phyloP scores from a whole-genome alignment of 1,139 yeast species.

The Yamadazyma atlantica region DNA sequence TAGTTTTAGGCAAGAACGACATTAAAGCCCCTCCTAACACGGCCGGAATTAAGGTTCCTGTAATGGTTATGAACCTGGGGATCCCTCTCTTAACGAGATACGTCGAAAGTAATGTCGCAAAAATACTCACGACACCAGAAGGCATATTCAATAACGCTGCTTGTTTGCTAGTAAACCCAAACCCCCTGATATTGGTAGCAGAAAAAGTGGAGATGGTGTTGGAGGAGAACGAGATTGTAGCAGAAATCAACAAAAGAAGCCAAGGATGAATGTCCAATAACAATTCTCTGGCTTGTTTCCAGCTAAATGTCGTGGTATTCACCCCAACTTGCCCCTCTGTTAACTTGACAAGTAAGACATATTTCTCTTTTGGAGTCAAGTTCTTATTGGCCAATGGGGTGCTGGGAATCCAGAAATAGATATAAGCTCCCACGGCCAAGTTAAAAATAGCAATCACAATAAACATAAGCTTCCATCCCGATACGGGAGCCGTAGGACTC shows the following conservation, averaged over 20 bases:
- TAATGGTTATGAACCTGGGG: slow-evolving; percentile 17
- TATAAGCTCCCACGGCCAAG: slow-evolving; percentile 27
- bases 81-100: slow-evolving; percentile 17
- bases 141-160: slow-evolving; percentile 17
- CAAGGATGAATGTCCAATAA: slow-evolving; percentile 47
- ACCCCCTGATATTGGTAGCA: slow-evolving; percentile 36
- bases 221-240: slow-evolving; percentile 27
- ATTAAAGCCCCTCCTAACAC: slow-evolving; percentile 26
- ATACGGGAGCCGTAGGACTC: slow-evolving; percentile 19
- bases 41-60: slow-evolving; percentile 15
- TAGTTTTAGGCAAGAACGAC: slow-evolving; percentile 31
- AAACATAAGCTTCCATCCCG: slow-evolving; percentile 39
- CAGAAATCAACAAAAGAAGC: slow-evolving; percentile 36
- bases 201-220: slow-evolving; percentile 46
- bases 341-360: slow-evolving; percentile 21
- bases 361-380: slow-evolving; percentile 37
- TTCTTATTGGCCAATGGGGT: slow-evolving; percentile 25
- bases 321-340: slow-evolving; percentile 31
- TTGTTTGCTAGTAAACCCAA: slow-evolving; percentile 25
- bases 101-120: slow-evolving; percentile 12
- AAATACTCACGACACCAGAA: slow-evolving; percentile 16
- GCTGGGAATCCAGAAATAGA: slow-evolving; percentile 27
- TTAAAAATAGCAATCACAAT: slow-evolving; percentile 37
- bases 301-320: slow-evolving; percentile 43
- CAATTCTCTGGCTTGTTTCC: slow-evolving; percentile 44